Conservation (phyloP, 2,329 filamentous ascomycete species). For the Scedosporium apiospermum region DNA sequence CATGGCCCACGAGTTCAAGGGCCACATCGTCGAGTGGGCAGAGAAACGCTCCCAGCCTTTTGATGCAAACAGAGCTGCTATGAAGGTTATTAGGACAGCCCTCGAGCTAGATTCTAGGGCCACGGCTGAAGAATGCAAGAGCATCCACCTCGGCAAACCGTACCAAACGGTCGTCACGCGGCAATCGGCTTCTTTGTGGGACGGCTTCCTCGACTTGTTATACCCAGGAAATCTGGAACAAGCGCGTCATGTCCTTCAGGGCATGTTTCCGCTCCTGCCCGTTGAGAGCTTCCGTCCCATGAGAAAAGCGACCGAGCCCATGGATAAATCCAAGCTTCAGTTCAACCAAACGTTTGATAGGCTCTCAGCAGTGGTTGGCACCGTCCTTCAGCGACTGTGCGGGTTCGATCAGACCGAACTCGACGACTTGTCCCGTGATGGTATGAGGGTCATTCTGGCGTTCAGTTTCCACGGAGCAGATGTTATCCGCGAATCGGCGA, state of each 20-base stretch:
- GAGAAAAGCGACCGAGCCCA: conserved; percentile 32
- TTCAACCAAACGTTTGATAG: conserved; percentile 66
- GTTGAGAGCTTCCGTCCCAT: conserved; percentile 62
- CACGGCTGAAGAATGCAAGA: conserved; percentile 35
- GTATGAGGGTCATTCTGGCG: conserved; percentile 65
- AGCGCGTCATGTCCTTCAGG: conserved; percentile 64
- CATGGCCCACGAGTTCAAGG: conserved; percentile 52
- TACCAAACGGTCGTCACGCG: conserved; percentile 60
- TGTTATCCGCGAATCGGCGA: conserved; percentile 67
- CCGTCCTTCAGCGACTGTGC: conserved; percentile 68
- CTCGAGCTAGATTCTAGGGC: conserved; percentile 34
- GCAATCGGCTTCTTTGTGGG: conserved; percentile 70
- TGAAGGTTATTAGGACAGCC: conserved; percentile 42
- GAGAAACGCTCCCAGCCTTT: conserved; percentile 30
- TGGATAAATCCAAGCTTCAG: conserved; percentile 40
- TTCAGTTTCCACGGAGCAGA: conserved; percentile 74
- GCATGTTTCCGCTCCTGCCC: conserved; percentile 60
- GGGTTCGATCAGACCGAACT: conserved; percentile 66
- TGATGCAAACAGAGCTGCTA: conserved; percentile 37
- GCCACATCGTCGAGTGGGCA: conserved; percentile 47
- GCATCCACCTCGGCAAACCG: conserved; percentile 49
- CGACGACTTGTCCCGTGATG: conserved; percentile 55
- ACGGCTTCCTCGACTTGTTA: conserved; percentile 60
- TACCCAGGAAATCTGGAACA: conserved; percentile 58
- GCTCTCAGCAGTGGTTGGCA: conserved; percentile 52